Evolutionary conservation across 495 filamentous ascomycete genomes (phyloP), one percentile per base, ranked within the genome.

Genomic region (Penicillium pancosmium): DNA sequence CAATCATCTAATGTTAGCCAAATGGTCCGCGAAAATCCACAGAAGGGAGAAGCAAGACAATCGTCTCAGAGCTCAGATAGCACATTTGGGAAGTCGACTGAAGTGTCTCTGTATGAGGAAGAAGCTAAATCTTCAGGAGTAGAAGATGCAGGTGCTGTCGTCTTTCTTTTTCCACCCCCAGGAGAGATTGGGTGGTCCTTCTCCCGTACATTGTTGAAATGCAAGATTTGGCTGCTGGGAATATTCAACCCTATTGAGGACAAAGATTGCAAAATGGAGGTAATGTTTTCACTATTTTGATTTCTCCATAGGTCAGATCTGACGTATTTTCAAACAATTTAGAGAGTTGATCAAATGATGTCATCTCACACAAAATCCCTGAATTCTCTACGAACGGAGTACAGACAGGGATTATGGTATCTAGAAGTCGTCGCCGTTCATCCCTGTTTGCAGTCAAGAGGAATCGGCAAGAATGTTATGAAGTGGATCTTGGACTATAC

Each of bases 361-460:
- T 35, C 48, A 7, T 47, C 54, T 13, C 63, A 71, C 48, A 55
- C 60, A 0, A 35, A 23, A 4, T 33, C 49, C 2, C 55, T 63
- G 12, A 8, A 60, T 8, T 35, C 16, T 1, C 41, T 69, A 7
- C 55, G 57, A 27, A 21, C 34, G 27, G 13, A 43, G 7, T 67
- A 67, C 51, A 40, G 50, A 7, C 23, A 59, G 0, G 43, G 59
- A 41, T 27, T 67, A 18, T 73, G 71, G 68, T 71, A 71, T 49
- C 62, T 71, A 9, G 68, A 71, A 43, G 63, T 73, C 1, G 23
- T 73, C 18, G 68, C 68, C 23, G 68, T 73, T 3, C 68, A 73
- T 61, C 71, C 71, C 9, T 57, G 51, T 3, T 52, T 71, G 11
- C 71, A 71, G 43, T 61, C 60, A 12, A 63, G 68, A 15, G 71